Base-by-base conservation (phyloP, 2,329 filamentous ascomycete species). In the Claviceps citrina region DNA sequence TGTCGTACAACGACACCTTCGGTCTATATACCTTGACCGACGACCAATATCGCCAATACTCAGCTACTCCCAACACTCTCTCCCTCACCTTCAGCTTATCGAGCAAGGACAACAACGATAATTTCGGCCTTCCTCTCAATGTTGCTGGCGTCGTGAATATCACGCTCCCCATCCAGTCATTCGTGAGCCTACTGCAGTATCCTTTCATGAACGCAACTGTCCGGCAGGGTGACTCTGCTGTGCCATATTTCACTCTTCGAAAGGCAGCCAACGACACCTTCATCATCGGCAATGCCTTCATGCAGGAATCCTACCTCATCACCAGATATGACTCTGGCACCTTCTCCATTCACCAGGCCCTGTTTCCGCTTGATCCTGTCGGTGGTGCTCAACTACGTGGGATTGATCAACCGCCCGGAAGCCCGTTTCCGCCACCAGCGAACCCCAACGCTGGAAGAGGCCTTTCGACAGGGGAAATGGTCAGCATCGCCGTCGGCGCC, bases 161-260 rank as follows among this genome's bases (percentile, higher is more conserved):
- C 32, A 75, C 73, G 1, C 46, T 75, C 22, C 66, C 70, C 36
- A 58, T 65, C 6, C 59, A 62, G 38, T 66, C 70, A 1, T 71
- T 74, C 40, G 62, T 69, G 15, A 63, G 69, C 38, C 55, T 62
- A 13, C 51, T 71, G n/a, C 57, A 63, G 31, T 71, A 68, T 44
- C 70, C 66, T 2, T 74, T 65, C 45, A 63, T 54, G 50, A 56
- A 62, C 37, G 54, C 58, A 28, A 49, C 54, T 16, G 67, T 70
- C 45, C 48, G 56, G 35, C 69, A 65, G 41, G 63, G 60, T 26
- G 60, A 66, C 6, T 57, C 62, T 7, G 60, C 60, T 27, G 54
- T 69, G 8, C 70, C 67, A 9, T 84, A 84, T 51, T 84, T 84
- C 43, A 78, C 79, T 3, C 63, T 85, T 38, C 68, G 73, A 48